A percentile compares a stretch with the other conserved stretches of the same genome.
phyloP scores from a whole-genome alignment of 2,329 filamentous ascomycete species.

The Amphichorda felina region DNA sequence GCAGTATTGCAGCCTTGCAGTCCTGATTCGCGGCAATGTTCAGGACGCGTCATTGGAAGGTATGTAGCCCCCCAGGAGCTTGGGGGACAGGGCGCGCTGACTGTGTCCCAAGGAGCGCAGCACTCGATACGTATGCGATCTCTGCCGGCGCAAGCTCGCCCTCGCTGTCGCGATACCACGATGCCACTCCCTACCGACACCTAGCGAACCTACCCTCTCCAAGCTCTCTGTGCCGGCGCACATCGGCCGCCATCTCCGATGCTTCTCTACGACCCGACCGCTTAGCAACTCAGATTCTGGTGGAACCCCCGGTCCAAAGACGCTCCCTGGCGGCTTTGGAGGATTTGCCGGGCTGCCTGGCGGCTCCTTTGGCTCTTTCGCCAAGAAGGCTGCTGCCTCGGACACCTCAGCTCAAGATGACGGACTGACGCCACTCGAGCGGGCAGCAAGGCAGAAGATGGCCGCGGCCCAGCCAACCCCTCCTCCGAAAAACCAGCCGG shows the following conservation, averaged over 20 bases:
- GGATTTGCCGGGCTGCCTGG: slow-evolving; percentile 3
- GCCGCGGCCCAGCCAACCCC: slow-evolving; percentile 6
- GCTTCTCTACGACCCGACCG: slow-evolving; percentile 14
- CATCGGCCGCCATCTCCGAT: slow-evolving; percentile 8
- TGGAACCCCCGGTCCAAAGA: slow-evolving; percentile 6
- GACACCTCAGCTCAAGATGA: slow-evolving; percentile 5
- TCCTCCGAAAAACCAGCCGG: slow-evolving; percentile 3
- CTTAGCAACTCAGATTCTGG: slow-evolving; percentile 9
- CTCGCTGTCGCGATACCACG: slow-evolving; percentile 7
- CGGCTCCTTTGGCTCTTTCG: slow-evolving; percentile 10
- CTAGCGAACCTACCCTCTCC: background rate
- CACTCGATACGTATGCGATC: slow-evolving; percentile 27
- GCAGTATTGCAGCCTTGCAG: too few species aligned
- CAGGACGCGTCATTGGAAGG: slow-evolving; percentile 27
- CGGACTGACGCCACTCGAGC: slow-evolving; percentile 24
- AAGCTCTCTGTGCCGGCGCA: background rate
- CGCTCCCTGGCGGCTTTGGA: slow-evolving; percentile 13
- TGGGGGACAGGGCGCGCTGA: background rate
- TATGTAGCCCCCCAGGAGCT: slow-evolving; percentile 8
- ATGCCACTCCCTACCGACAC: slow-evolving; percentile 6
- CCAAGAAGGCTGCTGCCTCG: slow-evolving; percentile 6
- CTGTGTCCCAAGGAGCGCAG: slow-evolving; percentile 11
- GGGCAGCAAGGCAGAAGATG: slow-evolving; percentile 19
- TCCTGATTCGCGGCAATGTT: slow-evolving; percentile 28
- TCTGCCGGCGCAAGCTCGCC: slow-evolving; percentile 21